phyloP scores from a whole-genome alignment of 306 rosid species.

The barrel medic (Medicago truncatula) region MtrunA17r5.0-ANR NC_053049.1:464501-465000 shows the following conservation, averaged over 20 bases:
- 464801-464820: neutral
- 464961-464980: neutral
- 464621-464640: neutral
- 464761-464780: neutral
- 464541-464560: neutral
- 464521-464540: neutral
- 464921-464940: slow-evolving; percentile 32
- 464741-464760: neutral
- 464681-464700: neutral
- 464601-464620: neutral
- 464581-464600: neutral
- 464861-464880: neutral
- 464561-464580: neutral
- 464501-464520: neutral
- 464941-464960: slow-evolving; percentile 4
- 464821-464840: neutral
- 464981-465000: slow-evolving; percentile 10
- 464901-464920: slow-evolving; percentile 28
- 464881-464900: slow-evolving; percentile 30
- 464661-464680: slow-evolving; percentile 5
- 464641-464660: slow-evolving; percentile 2
- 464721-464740: neutral
- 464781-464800: neutral
- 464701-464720: neutral
- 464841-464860: slow-evolving; percentile 26